Conservation (phyloP, 768 basidiomycete genomes). For the Lactarius pseudohatsudake region DNA sequence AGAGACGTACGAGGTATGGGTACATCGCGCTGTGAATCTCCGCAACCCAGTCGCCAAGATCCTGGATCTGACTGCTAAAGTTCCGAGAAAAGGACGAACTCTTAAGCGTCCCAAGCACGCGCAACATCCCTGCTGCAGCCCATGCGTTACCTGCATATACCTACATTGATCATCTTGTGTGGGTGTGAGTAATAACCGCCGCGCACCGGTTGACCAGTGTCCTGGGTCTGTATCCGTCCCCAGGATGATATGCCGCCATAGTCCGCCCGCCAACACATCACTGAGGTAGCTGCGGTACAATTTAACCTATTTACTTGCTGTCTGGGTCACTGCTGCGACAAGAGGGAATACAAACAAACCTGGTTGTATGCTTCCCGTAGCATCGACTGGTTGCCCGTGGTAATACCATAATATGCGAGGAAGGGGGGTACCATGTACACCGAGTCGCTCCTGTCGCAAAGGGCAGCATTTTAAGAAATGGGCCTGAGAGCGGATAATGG, state of each 20-base stretch:
- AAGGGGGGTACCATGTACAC: slow-evolving; percentile 88
- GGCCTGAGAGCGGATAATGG: neutral
- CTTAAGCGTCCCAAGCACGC: slow-evolving; percentile 74
- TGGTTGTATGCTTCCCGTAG: slow-evolving; percentile 68
- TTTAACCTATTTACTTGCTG: slow-evolving; percentile 39
- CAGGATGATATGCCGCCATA: slow-evolving; percentile 77
- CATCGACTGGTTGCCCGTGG: slow-evolving; percentile 55
- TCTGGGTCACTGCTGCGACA: neutral
- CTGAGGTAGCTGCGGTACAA: slow-evolving; percentile 68
- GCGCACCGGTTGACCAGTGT: slow-evolving; percentile 77
- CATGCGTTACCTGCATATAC: slow-evolving; percentile 69
- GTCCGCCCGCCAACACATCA: slow-evolving; percentile 47
- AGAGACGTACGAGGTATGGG: slow-evolving; percentile 48
- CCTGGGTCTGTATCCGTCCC: slow-evolving; percentile 59
- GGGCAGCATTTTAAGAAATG: neutral
- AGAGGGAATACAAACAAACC: slow-evolving; percentile 18
- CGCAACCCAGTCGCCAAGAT: slow-evolving; percentile 61
- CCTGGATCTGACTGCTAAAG: slow-evolving; percentile 51
- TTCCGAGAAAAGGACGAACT: slow-evolving; percentile 53
- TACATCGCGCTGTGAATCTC: slow-evolving; percentile 81
- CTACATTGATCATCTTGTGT: neutral
- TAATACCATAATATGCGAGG: slow-evolving; percentile 77
- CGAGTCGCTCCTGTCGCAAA: slow-evolving; percentile 62
- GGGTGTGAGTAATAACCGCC: neutral
- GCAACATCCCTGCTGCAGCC: slow-evolving; percentile 86